Conservation (phyloP, 129 eudicot species). For the carrot (Daucus carota) region DNA sequence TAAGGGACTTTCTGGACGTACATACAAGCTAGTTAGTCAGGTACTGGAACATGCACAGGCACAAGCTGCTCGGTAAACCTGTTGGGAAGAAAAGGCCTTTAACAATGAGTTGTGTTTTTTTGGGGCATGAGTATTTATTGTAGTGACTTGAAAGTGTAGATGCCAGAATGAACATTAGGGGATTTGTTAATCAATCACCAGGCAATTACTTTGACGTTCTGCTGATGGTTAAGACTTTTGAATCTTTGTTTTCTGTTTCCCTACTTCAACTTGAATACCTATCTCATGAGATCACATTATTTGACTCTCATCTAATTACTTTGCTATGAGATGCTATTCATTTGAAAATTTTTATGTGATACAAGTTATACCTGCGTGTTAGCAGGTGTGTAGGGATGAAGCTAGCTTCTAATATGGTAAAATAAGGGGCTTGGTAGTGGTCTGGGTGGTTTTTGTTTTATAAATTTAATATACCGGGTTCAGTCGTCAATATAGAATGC, state of each 20-base stretch:
- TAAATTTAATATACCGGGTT: too few species aligned
- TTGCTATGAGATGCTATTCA: background rate
- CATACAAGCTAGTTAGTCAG: slow-evolving; percentile 75
- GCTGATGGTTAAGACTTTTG: background rate
- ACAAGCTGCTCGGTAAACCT: slow-evolving; percentile 53
- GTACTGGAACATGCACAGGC: slow-evolving; percentile 73
- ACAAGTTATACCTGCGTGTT: background rate
- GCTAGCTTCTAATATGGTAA: too few species aligned
- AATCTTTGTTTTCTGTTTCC: background rate
- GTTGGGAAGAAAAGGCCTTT: background rate
- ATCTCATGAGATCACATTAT: background rate
- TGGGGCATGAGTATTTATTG: background rate
- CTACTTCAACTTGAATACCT: background rate
- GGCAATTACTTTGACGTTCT: background rate
- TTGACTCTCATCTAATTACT: background rate
- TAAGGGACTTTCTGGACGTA: slow-evolving; percentile 74
- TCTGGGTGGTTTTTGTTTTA: too few species aligned
- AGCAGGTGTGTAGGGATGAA: too few species aligned
- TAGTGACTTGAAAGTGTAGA: background rate
- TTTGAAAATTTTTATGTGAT: background rate
- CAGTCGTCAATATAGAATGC: too few species aligned
- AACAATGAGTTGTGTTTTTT: background rate
- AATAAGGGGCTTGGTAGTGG: too few species aligned
- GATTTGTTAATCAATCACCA: background rate
- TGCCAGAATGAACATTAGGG: background rate